phyloP scores from a whole-genome alignment of 208 protist species.

The Leishmania guyanensis region DNA sequence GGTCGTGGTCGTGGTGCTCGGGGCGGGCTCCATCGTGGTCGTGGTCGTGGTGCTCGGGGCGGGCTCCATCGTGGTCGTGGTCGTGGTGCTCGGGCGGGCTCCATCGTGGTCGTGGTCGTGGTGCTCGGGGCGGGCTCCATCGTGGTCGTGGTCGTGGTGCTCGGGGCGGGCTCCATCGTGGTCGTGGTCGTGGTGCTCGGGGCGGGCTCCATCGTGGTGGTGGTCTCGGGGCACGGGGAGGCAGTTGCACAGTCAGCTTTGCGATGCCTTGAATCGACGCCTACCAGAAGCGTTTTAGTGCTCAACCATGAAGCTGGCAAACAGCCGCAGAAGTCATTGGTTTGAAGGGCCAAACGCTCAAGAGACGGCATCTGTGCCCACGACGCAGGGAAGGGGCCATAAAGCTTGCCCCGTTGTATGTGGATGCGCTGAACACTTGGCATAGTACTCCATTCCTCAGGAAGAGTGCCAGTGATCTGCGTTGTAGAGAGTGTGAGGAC shows the following conservation, averaged over 20 bases:
- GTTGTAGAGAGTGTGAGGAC: neutral
- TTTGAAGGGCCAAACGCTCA: neutral
- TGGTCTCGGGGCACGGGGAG: neutral
- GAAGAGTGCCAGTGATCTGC: neutral
- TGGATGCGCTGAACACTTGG: neutral
- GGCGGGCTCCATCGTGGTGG: neutral
- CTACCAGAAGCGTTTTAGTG: no score
- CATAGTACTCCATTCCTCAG: constrained; percentile 9
- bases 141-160: no score
- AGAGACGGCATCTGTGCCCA: neutral
- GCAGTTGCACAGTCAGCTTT: neutral
- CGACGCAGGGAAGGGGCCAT: neutral
- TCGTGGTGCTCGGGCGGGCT: no score
- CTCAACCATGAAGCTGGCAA: neutral
- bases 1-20: no score
- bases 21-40: no score
- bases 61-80: no score
- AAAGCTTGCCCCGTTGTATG: neutral
- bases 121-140: no score
- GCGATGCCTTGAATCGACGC: neutral
- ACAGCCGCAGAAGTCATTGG: constrained; percentile 1
- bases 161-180: no score
- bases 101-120: no score
- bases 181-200: no score
- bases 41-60: no score